Evolutionary conservation across 2,329 filamentous ascomycete genomes (phyloP).

Genomic region (Onygenales sp.): DNA sequence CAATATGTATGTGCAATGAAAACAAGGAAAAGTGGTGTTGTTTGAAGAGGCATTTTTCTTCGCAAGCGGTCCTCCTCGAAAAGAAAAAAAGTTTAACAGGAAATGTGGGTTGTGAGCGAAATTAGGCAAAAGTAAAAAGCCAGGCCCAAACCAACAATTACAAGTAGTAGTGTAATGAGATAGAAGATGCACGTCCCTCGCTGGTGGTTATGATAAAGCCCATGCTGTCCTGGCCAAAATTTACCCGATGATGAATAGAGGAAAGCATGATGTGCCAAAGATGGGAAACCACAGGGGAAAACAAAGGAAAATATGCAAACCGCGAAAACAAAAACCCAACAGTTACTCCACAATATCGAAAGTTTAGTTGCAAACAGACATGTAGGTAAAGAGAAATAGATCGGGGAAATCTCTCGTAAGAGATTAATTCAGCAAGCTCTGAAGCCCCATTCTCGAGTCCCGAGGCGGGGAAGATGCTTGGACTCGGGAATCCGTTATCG

Average conservation of each 20-base stretch:
- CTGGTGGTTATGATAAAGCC: too few relatives aligned
- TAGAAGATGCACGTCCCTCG: too few relatives aligned
- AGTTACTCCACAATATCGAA: not conserved
- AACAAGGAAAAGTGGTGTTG: too few relatives aligned
- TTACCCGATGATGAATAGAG: not conserved
- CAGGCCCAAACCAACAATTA: too few relatives aligned
- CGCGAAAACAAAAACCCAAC: not conserved
- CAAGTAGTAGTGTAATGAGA: too few relatives aligned
- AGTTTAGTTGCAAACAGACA: not conserved
- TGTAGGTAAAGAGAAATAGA: not conserved
- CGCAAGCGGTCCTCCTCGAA: too few relatives aligned
- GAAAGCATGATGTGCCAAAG: not conserved
- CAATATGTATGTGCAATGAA: not conserved
- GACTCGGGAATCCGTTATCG: constrained; percentile 18
- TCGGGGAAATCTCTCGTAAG: not conserved
- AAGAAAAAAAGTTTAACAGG: too few relatives aligned
- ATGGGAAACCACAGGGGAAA: not conserved
- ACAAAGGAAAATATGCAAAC: not conserved
- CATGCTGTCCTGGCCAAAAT: too few relatives aligned
- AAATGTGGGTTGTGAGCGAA: too few relatives aligned
- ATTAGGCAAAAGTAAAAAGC: too few relatives aligned
- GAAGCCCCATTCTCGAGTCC: constrained; percentile 31
- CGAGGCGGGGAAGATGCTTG: constrained; percentile 17
- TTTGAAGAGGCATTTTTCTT: too few relatives aligned
- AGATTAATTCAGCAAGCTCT: constrained; percentile 28